Base-by-base conservation (phyloP, 768 basidiomycete species). In the Panellus pusillus region DNA sequence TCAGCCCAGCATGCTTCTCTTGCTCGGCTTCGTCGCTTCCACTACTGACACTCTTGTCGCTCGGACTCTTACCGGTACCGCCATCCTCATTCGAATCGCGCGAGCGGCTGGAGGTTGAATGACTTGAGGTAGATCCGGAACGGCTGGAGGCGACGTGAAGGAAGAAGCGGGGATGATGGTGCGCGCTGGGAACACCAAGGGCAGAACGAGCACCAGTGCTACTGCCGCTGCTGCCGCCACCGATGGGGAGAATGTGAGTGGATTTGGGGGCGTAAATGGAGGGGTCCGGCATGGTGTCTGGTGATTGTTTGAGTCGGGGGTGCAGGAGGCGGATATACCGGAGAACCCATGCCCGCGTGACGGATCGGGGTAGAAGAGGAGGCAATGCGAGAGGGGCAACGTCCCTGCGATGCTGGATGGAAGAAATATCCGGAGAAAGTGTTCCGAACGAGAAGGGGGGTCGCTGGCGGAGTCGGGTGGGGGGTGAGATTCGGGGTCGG, bases 401-500 rank as follows among this genome's bases (percentile, higher is more conserved):
- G 27, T 27, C 28, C 47, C 17, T 48, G 27, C 37, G 38, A 17
- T 15, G 18, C 36, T 31, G 2, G 42, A 37, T 29, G n/a, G 38
- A 15, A 47, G 28, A 9, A 41, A 39, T 4, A 48, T 27, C 28
- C 27, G 58, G 19, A 39, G 24, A 28, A 44, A 47, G 13, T 29
- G 32, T 41, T 43, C 44, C 51, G 32, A n/a, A 51, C 39, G n/a
- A 78, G 61, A 46, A 75, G 65, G 9, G 87, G 89, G 1, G 87
- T 88, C 1, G 83, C 78, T 3, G 89, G 90, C 7, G 90, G 89
- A 1, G 90, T 91, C 1, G 88, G 89, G 66, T 88, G 86, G 1
- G 86, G 86, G 0, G 85, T 86, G 1, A 85, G 87, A 58, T 85
- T 86, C 3, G 88, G 89, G 0, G 89, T 90, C 15, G 89, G 87